Evolutionary conservation across 2,329 filamentous ascomycete genomes (phyloP), one percentile per base, ranked within the genome.

Genomic region (Botryotinia globosa): DNA sequence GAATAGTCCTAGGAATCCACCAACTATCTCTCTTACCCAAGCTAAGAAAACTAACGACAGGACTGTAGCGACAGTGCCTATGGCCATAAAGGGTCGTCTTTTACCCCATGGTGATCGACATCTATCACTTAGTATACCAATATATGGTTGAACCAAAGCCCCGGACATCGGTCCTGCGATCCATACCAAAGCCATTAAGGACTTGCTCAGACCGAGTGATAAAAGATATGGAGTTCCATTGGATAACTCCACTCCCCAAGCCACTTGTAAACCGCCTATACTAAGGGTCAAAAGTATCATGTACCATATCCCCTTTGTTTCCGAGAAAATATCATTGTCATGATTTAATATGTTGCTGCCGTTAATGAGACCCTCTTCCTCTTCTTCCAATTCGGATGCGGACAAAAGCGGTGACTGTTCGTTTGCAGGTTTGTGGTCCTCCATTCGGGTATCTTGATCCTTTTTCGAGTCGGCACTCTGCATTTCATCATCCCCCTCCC

Each of bases 171-270:
- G 93, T 0, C 92, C 92, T 20, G 92, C 92, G 75, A 94, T 93
- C 93, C 93, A 96, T 51, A 95, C 92, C 76, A 94, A 85, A 29
- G 93, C 92, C 85, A 95, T 91, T 61, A 94, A 83, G 54, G 92
- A 91, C 83, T 95, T 94, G 86, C 90, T 94, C 82, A 96, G 86
- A 18, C 93, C 93, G 44, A 96, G 87, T 1, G 92, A 94, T 58
- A 95, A 84, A 58, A 96, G 84, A 79, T 92, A 96, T 9, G 93
- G 92, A 70, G 95, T 97, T 77, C 94, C 94, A 84, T 97, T 95
- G 71, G 94, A 97, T 59, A 97, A 86, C 82, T 98, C 95, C 59
- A 97, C 94, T 1, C 94, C 94, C 95, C 95, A 98, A 42, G 95
- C 94, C 77, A 98, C 92, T 83, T 98, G 95, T 75, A 98, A 85